Conservation (phyloP, 2,329 filamentous ascomycete species). For the Setomelanomma holmii region DNA sequence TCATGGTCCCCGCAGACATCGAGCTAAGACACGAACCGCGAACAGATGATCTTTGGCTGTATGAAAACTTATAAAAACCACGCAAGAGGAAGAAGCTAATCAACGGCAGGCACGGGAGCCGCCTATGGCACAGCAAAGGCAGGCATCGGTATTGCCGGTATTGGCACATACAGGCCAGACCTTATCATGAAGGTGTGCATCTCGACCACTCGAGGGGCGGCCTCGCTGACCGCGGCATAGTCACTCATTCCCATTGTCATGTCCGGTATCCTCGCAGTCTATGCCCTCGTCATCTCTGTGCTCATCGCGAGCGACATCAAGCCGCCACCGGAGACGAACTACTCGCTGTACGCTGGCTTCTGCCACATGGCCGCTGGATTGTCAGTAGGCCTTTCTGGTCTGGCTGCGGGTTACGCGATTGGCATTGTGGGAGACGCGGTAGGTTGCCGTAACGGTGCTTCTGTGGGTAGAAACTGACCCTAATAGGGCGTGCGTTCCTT, state of each 20-base stretch:
- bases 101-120: slow-evolving; percentile 68
- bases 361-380: slow-evolving; percentile 92
- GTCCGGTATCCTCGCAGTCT: slow-evolving; percentile 99
- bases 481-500: slow-evolving; percentile 81
- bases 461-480: slow-evolving; percentile 19
- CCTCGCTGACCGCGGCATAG: slow-evolving; percentile 50
- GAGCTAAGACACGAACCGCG: slow-evolving; percentile 30
- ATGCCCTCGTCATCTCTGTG: slow-evolving; percentile 95
- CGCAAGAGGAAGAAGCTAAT: slow-evolving; percentile 24
- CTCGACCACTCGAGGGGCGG: slow-evolving; percentile 26
- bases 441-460: slow-evolving; percentile 35
- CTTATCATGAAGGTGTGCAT: slow-evolving; percentile 83
- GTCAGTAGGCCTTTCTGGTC: slow-evolving; percentile 66
- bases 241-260: slow-evolving; percentile 91
- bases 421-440: slow-evolving; percentile 92
- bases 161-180: slow-evolving; percentile 84
- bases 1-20: slow-evolving; percentile 10
- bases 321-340: slow-evolving; percentile 71
- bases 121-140: slow-evolving; percentile 90
- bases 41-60: slow-evolving; percentile 81
- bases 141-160: slow-evolving; percentile 84
- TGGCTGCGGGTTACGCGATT: slow-evolving; percentile 69
- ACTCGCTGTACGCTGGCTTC: slow-evolving; percentile 89
- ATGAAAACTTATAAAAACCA: slow-evolving; percentile 47
- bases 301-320: slow-evolving; percentile 90